Conservation (phyloP, 2,329 filamentous ascomycete genomes). For the Penicillium sp. region DNA sequence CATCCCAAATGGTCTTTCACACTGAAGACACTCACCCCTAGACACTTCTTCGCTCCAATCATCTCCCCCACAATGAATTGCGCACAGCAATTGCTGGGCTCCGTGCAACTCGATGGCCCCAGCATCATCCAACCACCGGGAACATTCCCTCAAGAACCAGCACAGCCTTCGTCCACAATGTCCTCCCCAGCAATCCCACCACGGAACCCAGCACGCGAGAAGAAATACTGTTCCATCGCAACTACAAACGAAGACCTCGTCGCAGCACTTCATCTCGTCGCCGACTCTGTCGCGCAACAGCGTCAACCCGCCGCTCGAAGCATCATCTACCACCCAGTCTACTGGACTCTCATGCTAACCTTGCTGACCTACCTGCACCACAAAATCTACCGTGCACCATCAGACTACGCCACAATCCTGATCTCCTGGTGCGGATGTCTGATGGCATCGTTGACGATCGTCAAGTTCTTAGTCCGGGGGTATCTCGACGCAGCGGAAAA, state of each 20-base stretch:
- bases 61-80: too few species aligned
- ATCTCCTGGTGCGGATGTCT: not conserved
- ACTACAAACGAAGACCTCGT: slow-evolving; percentile 53
- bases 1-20: too few species aligned
- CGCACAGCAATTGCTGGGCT: too few species aligned
- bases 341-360: slow-evolving; percentile 1
- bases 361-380: slow-evolving; percentile 36
- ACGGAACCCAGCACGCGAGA: not conserved
- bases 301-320: slow-evolving; percentile 60
- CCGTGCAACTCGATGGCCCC: too few species aligned
- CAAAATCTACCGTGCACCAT: slow-evolving; percentile 39
- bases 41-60: too few species aligned
- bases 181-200: not conserved
- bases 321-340: slow-evolving; percentile 58
- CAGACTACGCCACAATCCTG: not conserved
- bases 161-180: too few species aligned
- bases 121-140: too few species aligned
- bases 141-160: too few species aligned
- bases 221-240: not conserved
- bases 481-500: slow-evolving; percentile 3
- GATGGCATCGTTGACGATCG: slow-evolving; percentile 44
- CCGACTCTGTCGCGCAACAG: slow-evolving; percentile 78
- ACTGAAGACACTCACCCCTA: too few species aligned
- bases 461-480: not conserved
- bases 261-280: slow-evolving; percentile 65